A percentile compares a stretch with the other conserved stretches of the same genome.
These are phyloP conservation scores for Solanum sparsipilum DNA, from an alignment of 257 asterid genomes.

Conservation along the genomic window DNA sequence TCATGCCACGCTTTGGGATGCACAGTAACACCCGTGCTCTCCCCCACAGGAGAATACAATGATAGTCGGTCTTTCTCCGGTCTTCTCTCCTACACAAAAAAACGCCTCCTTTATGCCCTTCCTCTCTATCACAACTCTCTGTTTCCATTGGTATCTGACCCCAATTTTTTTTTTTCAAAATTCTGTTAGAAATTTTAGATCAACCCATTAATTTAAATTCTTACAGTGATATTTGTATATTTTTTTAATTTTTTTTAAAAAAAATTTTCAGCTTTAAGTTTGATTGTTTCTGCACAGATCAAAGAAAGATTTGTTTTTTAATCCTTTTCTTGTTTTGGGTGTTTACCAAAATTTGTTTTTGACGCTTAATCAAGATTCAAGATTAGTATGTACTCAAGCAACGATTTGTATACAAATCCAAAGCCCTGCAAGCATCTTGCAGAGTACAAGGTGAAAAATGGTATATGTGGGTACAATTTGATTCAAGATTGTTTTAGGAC, in stretches of 20 bases:
- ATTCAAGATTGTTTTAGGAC: conserved; percentile 37
- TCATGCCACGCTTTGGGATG: neutral
- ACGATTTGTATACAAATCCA: conserved; percentile 25
- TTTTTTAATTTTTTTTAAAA: neutral
- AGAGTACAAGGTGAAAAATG: conserved; percentile 56
- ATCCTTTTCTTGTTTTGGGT: neutral
- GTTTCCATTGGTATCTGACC: neutral
- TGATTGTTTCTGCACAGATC: neutral
- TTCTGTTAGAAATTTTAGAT: neutral
- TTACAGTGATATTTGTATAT: neutral
- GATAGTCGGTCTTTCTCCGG: neutral
- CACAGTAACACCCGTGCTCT: neutral
- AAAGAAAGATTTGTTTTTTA: neutral
- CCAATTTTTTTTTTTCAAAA: neutral
- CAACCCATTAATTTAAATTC: neutral
- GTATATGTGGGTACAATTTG: conserved; percentile 31
- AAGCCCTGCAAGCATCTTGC: conserved; percentile 59
- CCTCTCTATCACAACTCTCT: neutral
- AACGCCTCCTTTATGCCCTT: neutral
- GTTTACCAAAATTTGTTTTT: neutral
- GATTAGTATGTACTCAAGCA: conserved; percentile 37
- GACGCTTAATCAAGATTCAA: neutral
- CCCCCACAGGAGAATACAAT: neutral
- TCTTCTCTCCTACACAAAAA: neutral
- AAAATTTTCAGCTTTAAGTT: neutral